Conservation (phyloP, 139 green algal genomes). For the Dunaliella primolecta region DNA sequence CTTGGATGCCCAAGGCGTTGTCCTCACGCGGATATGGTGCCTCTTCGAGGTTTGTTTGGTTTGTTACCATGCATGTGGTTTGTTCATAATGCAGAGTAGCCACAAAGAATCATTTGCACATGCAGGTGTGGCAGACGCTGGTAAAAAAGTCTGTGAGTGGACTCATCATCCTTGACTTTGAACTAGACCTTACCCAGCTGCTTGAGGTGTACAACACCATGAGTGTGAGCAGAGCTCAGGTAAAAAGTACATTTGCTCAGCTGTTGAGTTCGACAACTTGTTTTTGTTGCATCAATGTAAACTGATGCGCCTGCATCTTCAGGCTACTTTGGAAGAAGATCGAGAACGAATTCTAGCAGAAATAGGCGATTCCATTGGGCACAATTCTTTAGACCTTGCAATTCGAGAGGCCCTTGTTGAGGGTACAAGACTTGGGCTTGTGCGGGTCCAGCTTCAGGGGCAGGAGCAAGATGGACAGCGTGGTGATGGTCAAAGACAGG, state of each 20-base stretch:
- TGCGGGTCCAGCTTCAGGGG: not conserved
- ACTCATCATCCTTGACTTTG: not conserved
- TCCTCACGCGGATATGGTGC: constrained; percentile 22
- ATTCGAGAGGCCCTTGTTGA: not conserved
- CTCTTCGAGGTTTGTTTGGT: constrained; percentile 24
- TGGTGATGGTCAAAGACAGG: not conserved
- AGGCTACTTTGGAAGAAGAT: constrained; percentile 7
- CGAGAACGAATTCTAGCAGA: not conserved
- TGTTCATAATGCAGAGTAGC: too few species aligned
- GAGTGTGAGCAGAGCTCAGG: not conserved
- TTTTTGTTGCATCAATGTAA: not conserved
- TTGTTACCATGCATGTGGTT: too few species aligned
- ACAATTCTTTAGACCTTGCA: not conserved
- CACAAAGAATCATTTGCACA: not conserved
- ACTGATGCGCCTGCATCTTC: not conserved
- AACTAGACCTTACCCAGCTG: not conserved
- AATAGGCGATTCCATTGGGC: constrained; percentile 2
- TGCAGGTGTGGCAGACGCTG: not conserved
- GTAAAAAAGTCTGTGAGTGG: not conserved
- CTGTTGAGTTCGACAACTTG: not conserved
- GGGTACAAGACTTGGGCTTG: not conserved
- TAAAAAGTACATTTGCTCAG: not conserved
- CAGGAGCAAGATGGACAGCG: not conserved
- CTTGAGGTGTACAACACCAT: not conserved
- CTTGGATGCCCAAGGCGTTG: constrained; percentile 4